These are phyloP conservation scores for Metschnikowia proteae DNA, from an alignment of 805 yeast genomes.

Conservation along the genomic window DNA sequence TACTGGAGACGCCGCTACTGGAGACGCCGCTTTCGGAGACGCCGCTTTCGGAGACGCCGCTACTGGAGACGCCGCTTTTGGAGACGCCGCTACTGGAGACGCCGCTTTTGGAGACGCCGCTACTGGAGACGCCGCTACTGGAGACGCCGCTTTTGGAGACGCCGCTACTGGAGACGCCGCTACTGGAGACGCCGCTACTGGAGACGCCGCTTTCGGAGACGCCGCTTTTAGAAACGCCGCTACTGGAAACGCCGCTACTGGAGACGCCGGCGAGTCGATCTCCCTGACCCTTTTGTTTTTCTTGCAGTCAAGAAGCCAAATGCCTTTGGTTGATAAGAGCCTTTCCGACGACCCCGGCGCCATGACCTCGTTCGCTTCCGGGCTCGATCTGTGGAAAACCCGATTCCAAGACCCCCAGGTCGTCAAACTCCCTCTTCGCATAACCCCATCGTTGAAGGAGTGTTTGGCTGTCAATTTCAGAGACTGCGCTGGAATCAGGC, in stretches of 20 bases:
- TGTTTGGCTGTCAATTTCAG: conserved; percentile 18
- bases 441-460: conserved; percentile 4
- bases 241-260: neutral
- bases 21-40: too few species aligned
- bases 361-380: conserved; percentile 13
- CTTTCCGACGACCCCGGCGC: neutral
- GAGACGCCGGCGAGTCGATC: neutral
- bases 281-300: neutral
- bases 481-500: conserved; percentile 14
- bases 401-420: conserved; percentile 6
- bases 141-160: neutral
- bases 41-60: too few species aligned
- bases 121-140: neutral
- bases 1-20: too few species aligned
- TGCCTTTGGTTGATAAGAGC: neutral
- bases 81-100: too few species aligned
- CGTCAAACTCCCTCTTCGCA: neutral
- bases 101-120: neutral
- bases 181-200: neutral
- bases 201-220: too few species aligned
- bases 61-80: too few species aligned
- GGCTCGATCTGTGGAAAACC: conserved; percentile 17
- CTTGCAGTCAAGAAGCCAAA: neutral
- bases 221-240: too few species aligned
- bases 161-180: neutral